Evolutionary conservation across 164 flowering plant species (phyloP), one percentile per base, ranked within the genome.

Genomic region (Annona cherimola): DNA sequence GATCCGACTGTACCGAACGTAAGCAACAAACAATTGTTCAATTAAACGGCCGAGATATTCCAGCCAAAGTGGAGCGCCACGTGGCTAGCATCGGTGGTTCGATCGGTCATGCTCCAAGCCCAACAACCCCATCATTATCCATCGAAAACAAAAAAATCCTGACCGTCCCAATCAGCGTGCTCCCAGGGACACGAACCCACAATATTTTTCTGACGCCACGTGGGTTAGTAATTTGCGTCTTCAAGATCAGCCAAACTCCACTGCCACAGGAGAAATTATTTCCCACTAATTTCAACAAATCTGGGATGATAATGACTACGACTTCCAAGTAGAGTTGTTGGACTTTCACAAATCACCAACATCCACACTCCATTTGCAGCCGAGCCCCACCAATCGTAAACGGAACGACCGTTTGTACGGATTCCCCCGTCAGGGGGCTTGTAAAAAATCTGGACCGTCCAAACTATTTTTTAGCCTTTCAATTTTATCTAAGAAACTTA

Each of bases 331-430:
- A 5, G 26, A n/a, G 71, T 69, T 3, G 71, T 69, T 69, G 71
- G 11, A 46, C 71, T 69, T 69, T 69, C 71, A 59, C 9, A 69
- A 55, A 41, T 59, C 71, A 40, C 63, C 44, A 12, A 16, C 12
- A 8, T 40, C 12, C 14, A 11, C 57, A 11, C 14, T 12, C 14
- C 57, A 9, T 50, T 50, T 3, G 57, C 57, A 16, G 57, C 14
- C 9, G 0, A 50, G 18, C 18, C 57, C 2, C 14, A 50, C 57
- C 57, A 7, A 50, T 16, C 14, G 57, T 2, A 50, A 5, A 50
- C 14, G 57, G 57, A 9, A 11, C 57, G 3, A 50, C 9, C 11
- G 9, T 50, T 26, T 26, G 35, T 26, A 26, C 0, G 35, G 35
- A 26, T 26, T 26, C 57, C 14, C 57, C 14, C 18, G 9, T 9